phyloP scores from a whole-genome alignment of 78 protist species.

The Dictyostelium intermedium region DNA sequence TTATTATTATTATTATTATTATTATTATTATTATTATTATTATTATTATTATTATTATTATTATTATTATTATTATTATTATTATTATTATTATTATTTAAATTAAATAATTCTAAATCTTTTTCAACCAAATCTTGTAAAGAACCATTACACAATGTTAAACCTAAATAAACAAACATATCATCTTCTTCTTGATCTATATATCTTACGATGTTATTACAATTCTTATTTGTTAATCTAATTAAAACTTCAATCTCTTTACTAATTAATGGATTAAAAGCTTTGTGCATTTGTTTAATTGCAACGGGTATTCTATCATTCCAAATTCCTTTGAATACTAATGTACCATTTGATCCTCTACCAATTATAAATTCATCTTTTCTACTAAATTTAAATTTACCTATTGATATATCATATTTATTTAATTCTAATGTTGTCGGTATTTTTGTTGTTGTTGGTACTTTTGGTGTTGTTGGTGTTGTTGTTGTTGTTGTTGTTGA shows the following conservation, averaged over 20 bases:
- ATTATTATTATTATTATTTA: not conserved
- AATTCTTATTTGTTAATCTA: constrained; percentile 22
- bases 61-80: too few relatives aligned
- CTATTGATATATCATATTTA: constrained; percentile 31
- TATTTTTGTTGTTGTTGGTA: not conserved
- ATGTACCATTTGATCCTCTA: constrained; percentile 76
- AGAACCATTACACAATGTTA: constrained; percentile 44
- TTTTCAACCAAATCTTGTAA: constrained; percentile 33
- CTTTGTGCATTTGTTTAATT: constrained; percentile 53
- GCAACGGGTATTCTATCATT: constrained; percentile 58
- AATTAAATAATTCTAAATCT: not conserved
- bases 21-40: too few relatives aligned
- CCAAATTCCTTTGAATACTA: constrained; percentile 54
- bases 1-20: too few relatives aligned
- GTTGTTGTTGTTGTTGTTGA: not conserved
- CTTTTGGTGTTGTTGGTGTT: not conserved
- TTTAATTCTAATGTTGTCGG: not conserved
- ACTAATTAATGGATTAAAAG: constrained; percentile 20
- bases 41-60: too few relatives aligned
- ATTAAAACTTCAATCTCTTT: constrained; percentile 54
- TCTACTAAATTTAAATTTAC: constrained; percentile 69
- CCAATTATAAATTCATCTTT: constrained; percentile 35
- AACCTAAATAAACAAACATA: constrained; percentile 56
- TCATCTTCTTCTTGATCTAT: constrained; percentile 72
- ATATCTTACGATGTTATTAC: constrained; percentile 44